These are phyloP conservation scores for Fusarium acutatum DNA, from an alignment of 2,329 filamentous ascomycete genomes.

Conservation along the genomic window DNA sequence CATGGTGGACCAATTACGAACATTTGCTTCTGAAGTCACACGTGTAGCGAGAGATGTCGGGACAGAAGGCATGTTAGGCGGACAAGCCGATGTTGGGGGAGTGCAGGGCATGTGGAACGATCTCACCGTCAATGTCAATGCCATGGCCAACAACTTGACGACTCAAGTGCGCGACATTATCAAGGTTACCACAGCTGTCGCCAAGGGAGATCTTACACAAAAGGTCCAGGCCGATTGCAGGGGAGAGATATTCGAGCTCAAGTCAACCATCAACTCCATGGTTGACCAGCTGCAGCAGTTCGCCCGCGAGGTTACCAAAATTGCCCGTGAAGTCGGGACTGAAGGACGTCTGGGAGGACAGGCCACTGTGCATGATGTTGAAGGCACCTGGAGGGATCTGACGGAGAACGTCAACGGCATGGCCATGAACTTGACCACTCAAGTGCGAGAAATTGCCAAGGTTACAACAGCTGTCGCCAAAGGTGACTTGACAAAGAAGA, in stretches of 20 bases:
- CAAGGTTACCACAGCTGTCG: constrained; percentile 76
- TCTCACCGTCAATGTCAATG: constrained; percentile 84
- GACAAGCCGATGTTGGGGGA: constrained; percentile 83
- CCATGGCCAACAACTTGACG: constrained; percentile 87
- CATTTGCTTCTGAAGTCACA: constrained; percentile 85
- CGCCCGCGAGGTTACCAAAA: constrained; percentile 94
- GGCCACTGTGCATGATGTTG: constrained; percentile 93
- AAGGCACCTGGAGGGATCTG: constrained; percentile 96
- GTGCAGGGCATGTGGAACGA: constrained; percentile 92
- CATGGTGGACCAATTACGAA: constrained; percentile 86
- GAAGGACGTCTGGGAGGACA: constrained; percentile 94
- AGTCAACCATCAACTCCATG: constrained; percentile 99
- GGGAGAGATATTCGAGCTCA: constrained; percentile 92
- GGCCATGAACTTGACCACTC: constrained; percentile 97
- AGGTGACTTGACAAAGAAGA: constrained; percentile 95
- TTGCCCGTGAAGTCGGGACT: constrained; percentile 95
- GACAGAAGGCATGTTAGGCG: constrained; percentile 83
- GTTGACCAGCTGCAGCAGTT: constrained; percentile 98
- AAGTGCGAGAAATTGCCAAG: constrained; percentile 96
- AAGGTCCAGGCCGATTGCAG: constrained; percentile 94
- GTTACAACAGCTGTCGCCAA: constrained; percentile 95
- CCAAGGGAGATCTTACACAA: constrained; percentile 90
- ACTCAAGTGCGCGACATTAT: constrained; percentile 96
- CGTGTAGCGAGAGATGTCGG: constrained; percentile 85
- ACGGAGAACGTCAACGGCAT: constrained; percentile 98